phyloP scores from a whole-genome alignment of 768 basidiomycete species.

The Amanita molliuscula region DNA sequence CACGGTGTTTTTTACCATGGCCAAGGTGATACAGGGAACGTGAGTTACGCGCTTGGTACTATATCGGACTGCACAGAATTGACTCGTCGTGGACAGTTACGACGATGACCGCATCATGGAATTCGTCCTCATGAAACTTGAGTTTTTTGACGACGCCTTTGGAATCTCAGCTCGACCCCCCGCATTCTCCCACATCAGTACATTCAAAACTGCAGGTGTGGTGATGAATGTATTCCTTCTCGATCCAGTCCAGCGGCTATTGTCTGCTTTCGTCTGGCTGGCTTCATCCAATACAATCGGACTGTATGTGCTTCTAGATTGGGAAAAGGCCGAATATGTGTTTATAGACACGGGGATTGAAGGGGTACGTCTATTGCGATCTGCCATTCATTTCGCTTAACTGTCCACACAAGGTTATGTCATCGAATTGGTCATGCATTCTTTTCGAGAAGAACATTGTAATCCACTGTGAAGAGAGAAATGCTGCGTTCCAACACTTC shows the following conservation, averaged over 20 bases:
- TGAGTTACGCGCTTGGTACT: slow-evolving; percentile 21
- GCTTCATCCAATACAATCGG: slow-evolving; percentile 43
- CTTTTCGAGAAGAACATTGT: slow-evolving; percentile 55
- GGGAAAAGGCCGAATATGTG: slow-evolving; percentile 55
- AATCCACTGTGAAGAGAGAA: slow-evolving; percentile 64
- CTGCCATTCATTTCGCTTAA: slow-evolving; percentile 3
- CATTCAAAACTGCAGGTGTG: slow-evolving; percentile 53
- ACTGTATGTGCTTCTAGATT: slow-evolving; percentile 55
- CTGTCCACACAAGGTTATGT: slow-evolving; percentile 33
- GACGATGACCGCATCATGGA: slow-evolving; percentile 59
- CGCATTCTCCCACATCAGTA: slow-evolving; percentile 46
- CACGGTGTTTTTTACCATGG: slow-evolving; percentile 70
- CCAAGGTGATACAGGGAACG: slow-evolving; percentile 44
- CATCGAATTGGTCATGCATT: slow-evolving; percentile 74
- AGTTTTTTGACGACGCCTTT: slow-evolving; percentile 42
- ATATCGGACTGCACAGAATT: neutral
- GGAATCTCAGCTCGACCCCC: slow-evolving; percentile 28
- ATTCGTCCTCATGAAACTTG: slow-evolving; percentile 60
- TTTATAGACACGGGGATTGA: slow-evolving; percentile 67
- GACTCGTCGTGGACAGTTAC: slow-evolving; percentile 22
- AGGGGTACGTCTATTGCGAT: slow-evolving; percentile 40
- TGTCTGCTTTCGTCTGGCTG: slow-evolving; percentile 67
- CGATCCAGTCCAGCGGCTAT: slow-evolving; percentile 47
- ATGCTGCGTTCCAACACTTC: slow-evolving; percentile 57
- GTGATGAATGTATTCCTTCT: slow-evolving; percentile 75